Base-by-base conservation (phyloP, 805 yeast genomes). In the Saturnispora kantuleensis region DNA sequence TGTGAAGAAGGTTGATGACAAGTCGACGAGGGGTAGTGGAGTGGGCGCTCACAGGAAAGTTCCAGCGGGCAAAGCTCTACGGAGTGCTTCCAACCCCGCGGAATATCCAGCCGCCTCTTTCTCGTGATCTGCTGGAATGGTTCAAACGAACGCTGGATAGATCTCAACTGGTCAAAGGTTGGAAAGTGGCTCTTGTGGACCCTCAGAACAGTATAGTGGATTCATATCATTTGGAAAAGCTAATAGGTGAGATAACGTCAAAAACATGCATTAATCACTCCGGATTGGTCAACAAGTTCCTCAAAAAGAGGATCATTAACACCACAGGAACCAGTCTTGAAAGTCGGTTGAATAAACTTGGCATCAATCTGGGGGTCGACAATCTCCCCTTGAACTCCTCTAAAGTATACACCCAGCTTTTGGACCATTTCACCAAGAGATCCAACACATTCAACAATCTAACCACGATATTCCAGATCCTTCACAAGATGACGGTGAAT, bases 351-450 rank as follows among this genome's bases (percentile, higher is more conserved):
- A 32, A 17, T 12, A 13, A 17, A 11, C 5, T n/a, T 33, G 17
- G 34, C 39, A 8, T 17, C 15, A 17, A 10, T 11, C 17, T 16
- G 30, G 37, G 31, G 10, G 33, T 30, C 13, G 45, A 42, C 16
- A 12, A 10, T 2, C 31, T 42, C 10, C 45, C 45, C 10, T 21
- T 42, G 10, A 42, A 35, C 17, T 42, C 45, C 15, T 32, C 39
- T 10, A 4, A 8, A 13, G 28, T 32, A 7, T 42, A 42, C 32
- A 15, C 33, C 8, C 15, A 29, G 31, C 17, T 42, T 15, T 16
- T 42, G n/a, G 31, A 50, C 17, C 46, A 45, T 18, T 50, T 50
- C 18, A 18, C 45, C 7, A 45, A 35, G 17, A 35, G 38, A n/a
- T 12, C 10, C 18, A 42, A 33, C 10, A 17, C 34, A 29, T 17